phyloP scores from a whole-genome alignment of 805 yeast species.

The Wickerhamiella nectarea region DNA sequence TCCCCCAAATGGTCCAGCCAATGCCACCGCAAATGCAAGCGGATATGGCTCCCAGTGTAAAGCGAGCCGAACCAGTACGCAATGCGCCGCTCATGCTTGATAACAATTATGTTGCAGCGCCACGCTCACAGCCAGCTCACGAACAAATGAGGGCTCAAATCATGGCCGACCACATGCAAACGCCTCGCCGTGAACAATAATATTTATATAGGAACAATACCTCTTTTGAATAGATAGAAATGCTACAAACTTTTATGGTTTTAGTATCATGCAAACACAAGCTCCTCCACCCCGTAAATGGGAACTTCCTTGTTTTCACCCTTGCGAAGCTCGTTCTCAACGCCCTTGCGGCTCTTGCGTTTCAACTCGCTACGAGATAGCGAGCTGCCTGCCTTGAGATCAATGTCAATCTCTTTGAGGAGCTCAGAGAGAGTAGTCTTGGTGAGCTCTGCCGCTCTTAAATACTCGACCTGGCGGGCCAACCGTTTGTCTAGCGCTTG shows the following conservation, averaged over 20 bases:
- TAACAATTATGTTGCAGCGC: too few species aligned
- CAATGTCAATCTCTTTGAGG: constrained; percentile 18
- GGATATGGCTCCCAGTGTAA: too few species aligned
- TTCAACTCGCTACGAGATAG: constrained; percentile 18
- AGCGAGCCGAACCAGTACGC: neutral
- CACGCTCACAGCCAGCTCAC: too few species aligned
- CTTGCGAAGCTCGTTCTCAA: constrained; percentile 2
- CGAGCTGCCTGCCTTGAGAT: constrained; percentile 11
- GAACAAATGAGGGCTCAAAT: too few species aligned
- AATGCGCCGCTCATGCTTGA: too few species aligned
- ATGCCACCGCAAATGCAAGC: too few species aligned
- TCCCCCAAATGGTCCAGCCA: too few species aligned
- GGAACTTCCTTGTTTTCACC: constrained; percentile 16
- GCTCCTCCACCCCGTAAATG: constrained; percentile 24
- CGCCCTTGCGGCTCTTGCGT: constrained; percentile 16
- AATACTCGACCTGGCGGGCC: constrained; percentile 33
- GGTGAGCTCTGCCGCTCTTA: constrained; percentile 16
- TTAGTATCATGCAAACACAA: constrained; percentile 14
- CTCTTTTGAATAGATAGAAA: too few species aligned
- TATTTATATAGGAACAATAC: too few species aligned
- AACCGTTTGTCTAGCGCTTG: constrained; percentile 34
- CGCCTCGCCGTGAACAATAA: neutral
- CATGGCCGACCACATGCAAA: too few species aligned
- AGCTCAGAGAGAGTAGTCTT: constrained; percentile 21
- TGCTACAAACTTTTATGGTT: too few species aligned